phyloP scores from a whole-genome alignment of 192 early-diverging fungal genomes.

The Entrophospora sp. region DNA sequence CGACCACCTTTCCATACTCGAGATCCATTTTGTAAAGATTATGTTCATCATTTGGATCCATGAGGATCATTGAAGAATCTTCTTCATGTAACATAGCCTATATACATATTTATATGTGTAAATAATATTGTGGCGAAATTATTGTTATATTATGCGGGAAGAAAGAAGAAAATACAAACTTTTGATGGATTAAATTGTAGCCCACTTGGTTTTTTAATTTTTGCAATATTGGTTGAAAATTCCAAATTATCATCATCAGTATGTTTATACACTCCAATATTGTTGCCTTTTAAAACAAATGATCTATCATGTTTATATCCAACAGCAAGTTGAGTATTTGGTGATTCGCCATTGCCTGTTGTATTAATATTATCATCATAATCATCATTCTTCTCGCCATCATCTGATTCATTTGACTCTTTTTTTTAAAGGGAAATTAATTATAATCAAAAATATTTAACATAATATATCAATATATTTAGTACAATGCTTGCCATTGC shows the following conservation, averaged over 20 bases:
- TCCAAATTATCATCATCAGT: conserved; percentile 61
- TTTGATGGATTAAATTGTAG: conserved; percentile 54
- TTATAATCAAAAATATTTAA: neutral
- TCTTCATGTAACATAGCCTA: conserved; percentile 81
- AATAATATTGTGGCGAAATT: no score
- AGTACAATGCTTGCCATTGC: neutral
- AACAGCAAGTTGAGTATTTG: conserved; percentile 69
- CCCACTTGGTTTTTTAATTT: conserved; percentile 51
- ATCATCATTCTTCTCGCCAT: conserved; percentile 32
- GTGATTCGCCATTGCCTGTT: conserved; percentile 18
- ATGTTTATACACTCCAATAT: conserved; percentile 85
- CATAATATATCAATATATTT: neutral
- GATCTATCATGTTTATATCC: conserved; percentile 81
- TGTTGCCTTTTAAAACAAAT: conserved; percentile 82
- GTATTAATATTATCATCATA: conserved; percentile 12
- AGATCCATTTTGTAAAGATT: conserved; percentile 87
- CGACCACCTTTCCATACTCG: conserved; percentile 83
- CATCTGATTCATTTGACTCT: conserved; percentile 16
- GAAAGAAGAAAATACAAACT: conserved; percentile 9
- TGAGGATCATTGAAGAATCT: conserved; percentile 71
- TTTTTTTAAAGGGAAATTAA: neutral
- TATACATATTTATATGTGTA: no score
- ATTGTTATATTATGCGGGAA: no score
- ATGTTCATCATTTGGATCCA: conserved; percentile 59
- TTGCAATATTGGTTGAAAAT: conserved; percentile 75